Conservation (phyloP, 441 rosid species). For the Jatropha multifida region DNA sequence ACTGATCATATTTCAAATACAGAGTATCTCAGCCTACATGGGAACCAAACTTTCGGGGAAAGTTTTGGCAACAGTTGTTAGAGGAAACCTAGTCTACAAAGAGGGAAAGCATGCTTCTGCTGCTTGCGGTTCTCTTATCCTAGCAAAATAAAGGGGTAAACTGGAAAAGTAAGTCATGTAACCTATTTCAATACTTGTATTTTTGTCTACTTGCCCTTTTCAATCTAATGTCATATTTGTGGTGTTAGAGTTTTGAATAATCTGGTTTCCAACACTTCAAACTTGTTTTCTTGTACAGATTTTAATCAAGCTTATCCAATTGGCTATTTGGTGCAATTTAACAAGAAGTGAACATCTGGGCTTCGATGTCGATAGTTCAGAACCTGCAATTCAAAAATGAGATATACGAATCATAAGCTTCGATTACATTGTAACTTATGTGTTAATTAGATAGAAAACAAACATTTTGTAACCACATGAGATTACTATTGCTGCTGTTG, state of each 20-base stretch:
- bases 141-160: conserved; percentile 40
- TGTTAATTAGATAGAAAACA: neutral
- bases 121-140: conserved; percentile 68
- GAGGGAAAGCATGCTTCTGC: conserved; percentile 77
- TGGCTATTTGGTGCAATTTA: neutral
- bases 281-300: neutral
- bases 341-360: neutral
- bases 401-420: neutral
- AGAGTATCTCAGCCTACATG: conserved; percentile 87
- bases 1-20: conserved; percentile 7
- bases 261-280: neutral
- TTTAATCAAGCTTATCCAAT: neutral
- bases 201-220: neutral
- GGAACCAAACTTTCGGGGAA: conserved; percentile 76
- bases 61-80: conserved; percentile 74
- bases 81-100: conserved; percentile 83
- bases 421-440: neutral
- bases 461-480: neutral
- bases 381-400: neutral
- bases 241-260: neutral
- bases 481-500: neutral
- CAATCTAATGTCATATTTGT: neutral
- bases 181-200: neutral
- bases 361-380: neutral
- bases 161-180: neutral